Evolutionary conservation across 352 stramenopile genomes (phyloP).

Genomic region (Halophytophthora batemanensis): DNA sequence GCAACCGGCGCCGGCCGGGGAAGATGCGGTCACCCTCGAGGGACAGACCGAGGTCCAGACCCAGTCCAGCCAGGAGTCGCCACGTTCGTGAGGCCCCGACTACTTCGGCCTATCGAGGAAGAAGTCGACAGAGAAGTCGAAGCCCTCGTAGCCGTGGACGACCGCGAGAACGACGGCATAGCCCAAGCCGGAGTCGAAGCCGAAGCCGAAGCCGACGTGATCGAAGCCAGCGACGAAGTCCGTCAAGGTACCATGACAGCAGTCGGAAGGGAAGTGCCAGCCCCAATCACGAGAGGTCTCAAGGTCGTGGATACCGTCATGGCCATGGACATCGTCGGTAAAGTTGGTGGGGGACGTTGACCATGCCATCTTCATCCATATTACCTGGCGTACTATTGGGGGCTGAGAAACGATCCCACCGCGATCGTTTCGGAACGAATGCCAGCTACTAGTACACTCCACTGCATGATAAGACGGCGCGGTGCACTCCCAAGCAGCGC

Average conservation of each 20-base stretch:
- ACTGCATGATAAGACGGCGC: too few species aligned
- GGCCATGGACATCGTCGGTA: slow-evolving; percentile 2
- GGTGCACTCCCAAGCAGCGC: too few species aligned
- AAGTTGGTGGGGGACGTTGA: background rate
- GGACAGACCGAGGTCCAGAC: slow-evolving; percentile 6
- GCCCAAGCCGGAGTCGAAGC: slow-evolving; percentile 17
- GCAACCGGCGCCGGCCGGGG: slow-evolving; percentile 24
- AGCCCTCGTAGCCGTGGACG: slow-evolving; percentile 3
- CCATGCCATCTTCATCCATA: background rate
- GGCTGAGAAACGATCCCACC: too few species aligned
- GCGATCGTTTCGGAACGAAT: too few species aligned
- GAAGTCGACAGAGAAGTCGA: background rate
- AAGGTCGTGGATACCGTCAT: slow-evolving; percentile 1
- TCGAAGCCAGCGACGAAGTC: background rate
- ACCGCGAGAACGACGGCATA: background rate
- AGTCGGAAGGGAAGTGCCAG: slow-evolving; percentile 4
- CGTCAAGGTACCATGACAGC: background rate
- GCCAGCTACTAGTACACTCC: too few species aligned
- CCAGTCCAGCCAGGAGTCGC: slow-evolving; percentile 9
- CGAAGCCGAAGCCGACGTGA: slow-evolving; percentile 9
- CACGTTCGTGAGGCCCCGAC: background rate
- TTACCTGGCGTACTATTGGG: too few species aligned
- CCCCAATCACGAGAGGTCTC: background rate
- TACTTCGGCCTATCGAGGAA: background rate
- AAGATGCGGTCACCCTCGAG: background rate